Evolutionary conservation across 257 asterid species (phyloP), one percentile per base, ranked within the genome.

Genomic region (Anisodus acutangulus): DNA sequence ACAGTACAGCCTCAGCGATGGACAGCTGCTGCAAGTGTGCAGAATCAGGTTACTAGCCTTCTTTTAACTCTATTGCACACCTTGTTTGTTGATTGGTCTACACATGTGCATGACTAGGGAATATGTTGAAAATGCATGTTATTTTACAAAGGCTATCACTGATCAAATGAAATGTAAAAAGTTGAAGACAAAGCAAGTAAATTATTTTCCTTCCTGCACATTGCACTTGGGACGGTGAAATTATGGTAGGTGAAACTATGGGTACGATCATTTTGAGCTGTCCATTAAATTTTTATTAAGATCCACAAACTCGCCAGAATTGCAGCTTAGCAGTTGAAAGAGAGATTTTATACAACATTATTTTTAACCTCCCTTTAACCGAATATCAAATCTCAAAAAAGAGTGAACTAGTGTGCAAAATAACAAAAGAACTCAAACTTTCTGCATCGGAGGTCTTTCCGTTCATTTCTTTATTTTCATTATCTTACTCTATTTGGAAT

Each of bases 11-110:
- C 91, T 49, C 90, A 89, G 84, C 82, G 93, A 83, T 95, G 98
- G 97, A 88, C 93, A 37, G 86, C 92, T 68, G 93, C 92, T 57
- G 83, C 94, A 11, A 90, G 92, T 72, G 82, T 76, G 80, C 95
- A 92, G 86, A 95, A 93, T 89, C 95, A 95, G 99, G 99, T 93
- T 85, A 64, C 4, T 58, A 82, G 31, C 72, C 59, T 76, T 8
- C 37, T 82, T 35, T 49, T 66, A 9, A 41, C 12, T 70, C 43
- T 76, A 41, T 0, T 31, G 54, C 70, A 63, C 62, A 17, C 45
- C 84, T 64, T 79, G 74, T 54, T n/a, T 69, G 22, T 55, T 64
- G 63, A 47, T 76, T 47, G 13, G 12, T 60, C 12, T 70, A 71
- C 6, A 70, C 31, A 9, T 79, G 59, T 47, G 80, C 59, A 47